A percentile compares a stretch with the other conserved stretches of the same genome.
Conservation (phyloP, 371 early-diverging fungal genomes). For the Mortierella sp. region DNA sequence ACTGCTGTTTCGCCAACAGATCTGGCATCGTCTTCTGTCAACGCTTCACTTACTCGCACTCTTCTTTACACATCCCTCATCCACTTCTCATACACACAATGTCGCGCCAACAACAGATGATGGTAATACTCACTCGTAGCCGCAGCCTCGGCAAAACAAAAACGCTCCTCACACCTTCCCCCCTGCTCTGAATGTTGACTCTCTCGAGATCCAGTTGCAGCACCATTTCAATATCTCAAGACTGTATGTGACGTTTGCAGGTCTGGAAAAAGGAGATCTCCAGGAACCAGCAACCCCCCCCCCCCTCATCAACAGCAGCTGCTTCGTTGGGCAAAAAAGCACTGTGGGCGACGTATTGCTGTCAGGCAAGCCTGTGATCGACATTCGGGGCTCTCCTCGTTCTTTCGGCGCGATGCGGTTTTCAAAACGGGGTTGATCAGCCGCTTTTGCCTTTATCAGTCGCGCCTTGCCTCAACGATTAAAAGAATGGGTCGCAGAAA, state of each 20-base stretch:
- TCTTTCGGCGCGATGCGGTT: background rate
- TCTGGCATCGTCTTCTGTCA: background rate
- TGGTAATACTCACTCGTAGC: constrained; percentile 28
- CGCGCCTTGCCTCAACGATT: background rate
- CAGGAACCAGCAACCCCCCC: background rate
- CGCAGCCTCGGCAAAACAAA: background rate
- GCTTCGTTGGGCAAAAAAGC: background rate
- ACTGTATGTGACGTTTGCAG: background rate
- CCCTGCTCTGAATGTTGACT: background rate
- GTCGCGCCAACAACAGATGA: constrained; percentile 59
- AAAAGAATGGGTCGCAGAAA: background rate
- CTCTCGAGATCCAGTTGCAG: background rate
- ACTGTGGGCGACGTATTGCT: background rate
- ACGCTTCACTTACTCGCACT: constrained; percentile 7
- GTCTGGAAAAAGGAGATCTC: background rate
- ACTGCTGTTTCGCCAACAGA: constrained; percentile 8
- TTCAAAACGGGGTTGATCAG: background rate
- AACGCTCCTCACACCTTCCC: background rate
- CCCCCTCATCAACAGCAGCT: background rate
- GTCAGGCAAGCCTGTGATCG: background rate
- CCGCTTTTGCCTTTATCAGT: background rate
- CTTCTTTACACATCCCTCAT: too few relatives aligned
- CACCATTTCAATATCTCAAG: background rate
- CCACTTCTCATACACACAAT: constrained; percentile 38
- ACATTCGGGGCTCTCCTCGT: background rate